Evolutionary conservation across 23 red algal species (phyloP).

Genomic region (Pyropia haitanensis): DNA sequence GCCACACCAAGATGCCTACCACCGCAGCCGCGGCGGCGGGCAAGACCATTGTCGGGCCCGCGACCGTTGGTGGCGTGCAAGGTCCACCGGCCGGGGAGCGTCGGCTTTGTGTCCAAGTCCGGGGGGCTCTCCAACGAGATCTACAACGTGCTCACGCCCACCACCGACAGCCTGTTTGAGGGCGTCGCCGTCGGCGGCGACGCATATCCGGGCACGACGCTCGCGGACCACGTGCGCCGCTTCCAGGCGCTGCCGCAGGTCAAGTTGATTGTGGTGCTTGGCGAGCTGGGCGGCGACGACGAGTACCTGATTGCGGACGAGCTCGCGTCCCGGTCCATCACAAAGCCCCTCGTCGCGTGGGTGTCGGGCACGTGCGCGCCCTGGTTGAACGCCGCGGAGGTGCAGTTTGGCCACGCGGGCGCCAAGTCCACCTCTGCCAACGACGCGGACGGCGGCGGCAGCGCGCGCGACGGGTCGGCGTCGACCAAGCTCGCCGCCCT

Average conservation of each 20-base stretch:
- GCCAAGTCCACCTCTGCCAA: constrained; percentile 43
- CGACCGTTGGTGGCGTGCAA: constrained; percentile 93
- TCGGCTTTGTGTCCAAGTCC: constrained; percentile 98
- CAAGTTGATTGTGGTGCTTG: constrained; percentile 90
- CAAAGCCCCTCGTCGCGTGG: constrained; percentile 94
- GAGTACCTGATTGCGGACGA: constrained; percentile 76
- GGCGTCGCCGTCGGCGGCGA: constrained; percentile 96
- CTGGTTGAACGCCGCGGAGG: constrained; percentile 90
- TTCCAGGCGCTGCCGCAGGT: constrained; percentile 71
- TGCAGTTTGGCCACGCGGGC: constrained; percentile 99
- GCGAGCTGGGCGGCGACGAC: constrained; percentile 92
- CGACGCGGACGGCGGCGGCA: neutral
- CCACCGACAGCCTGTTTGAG: constrained; percentile 89
- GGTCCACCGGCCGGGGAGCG: constrained; percentile 85
- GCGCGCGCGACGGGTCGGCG: constrained; percentile 52
- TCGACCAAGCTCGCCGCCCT: constrained; percentile 76
- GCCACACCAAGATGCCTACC: constrained; percentile 71
- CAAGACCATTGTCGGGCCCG: constrained; percentile 93
- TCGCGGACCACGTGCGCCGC: constrained; percentile 83
- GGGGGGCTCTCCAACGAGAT: constrained; percentile 97
- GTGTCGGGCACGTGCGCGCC: constrained; percentile 91
- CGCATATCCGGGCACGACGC: constrained; percentile 80
- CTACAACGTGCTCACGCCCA: constrained; percentile 83
- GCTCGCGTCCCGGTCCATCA: constrained; percentile 55
- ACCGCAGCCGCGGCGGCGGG: constrained; percentile 21